Base-by-base conservation (phyloP, 2,329 filamentous ascomycete species). In the Alternaria arborescens region DNA sequence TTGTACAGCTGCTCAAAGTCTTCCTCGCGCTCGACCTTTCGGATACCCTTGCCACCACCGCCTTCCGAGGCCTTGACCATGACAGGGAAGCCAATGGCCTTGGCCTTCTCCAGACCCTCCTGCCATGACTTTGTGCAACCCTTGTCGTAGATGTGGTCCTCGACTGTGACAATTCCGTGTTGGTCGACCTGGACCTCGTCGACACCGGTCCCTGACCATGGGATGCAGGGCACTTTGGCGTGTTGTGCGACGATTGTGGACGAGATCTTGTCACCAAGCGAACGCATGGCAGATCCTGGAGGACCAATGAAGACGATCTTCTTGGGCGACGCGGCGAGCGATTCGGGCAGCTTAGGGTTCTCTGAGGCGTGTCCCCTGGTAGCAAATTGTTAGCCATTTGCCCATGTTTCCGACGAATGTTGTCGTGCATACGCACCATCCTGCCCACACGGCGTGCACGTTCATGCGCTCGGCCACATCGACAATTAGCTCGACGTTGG, bases 11-110 rank as follows among this genome's bases (percentile, higher is more conserved):
- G 85, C 77, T 91, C 86, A 74, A 99, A 99, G 65, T 91, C 89
- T 42, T 94, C 90, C 78, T 97, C 94, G 63, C 85, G 85, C 64
- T 92, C 85, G 69, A 95, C 95, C 83, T 98, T 97, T 78, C 96
- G 93, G 78, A 99, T 99, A 86, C 95, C 95, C 85, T 99, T 99
- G 78, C 95, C 95, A 83, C 95, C 95, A 83, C 95, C 95, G 83
- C 95, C 95, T 84, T 99, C 95, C 3, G 95, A 98, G n/a, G 95
- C 95, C 86, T 99, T 99, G 80, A 99, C 93, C 95, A 99, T 99
- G 84, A 99, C 91, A 16, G 95, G 95, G 84, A 99, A 99, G 69
- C 95, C 95, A 79, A 99, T 99, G 76, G 92, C 87, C 78, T 87
- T 89, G 61, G 95, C 95, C 76, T 91, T 93, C 75, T 87, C 83